These are phyloP conservation scores for Backusella parvicylindrica DNA, from an alignment of 192 early-diverging fungal species.

Conservation along the genomic window DNA sequence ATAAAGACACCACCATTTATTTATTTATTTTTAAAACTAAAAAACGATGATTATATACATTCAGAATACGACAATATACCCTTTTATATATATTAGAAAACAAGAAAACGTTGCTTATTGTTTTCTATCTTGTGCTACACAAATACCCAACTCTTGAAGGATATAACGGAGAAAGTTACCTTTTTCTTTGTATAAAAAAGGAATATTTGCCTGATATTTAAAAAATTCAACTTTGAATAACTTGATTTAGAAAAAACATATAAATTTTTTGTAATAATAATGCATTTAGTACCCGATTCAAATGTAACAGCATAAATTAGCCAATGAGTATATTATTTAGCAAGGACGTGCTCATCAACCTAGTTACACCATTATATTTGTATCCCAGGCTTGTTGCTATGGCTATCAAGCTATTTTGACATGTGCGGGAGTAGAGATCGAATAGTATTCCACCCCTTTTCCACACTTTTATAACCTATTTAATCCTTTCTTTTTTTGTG, in stretches of 20 bases:
- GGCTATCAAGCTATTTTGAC: background rate
- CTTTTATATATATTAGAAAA: background rate
- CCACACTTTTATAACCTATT: background rate
- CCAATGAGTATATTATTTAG: background rate
- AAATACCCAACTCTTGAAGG: background rate
- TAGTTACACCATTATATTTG: background rate
- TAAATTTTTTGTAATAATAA: background rate
- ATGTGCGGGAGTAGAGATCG: background rate
- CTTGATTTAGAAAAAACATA: background rate
- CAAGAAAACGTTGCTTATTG: background rate
- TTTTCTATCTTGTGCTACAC: background rate
- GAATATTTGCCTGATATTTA: background rate
- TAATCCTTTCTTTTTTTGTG: background rate
- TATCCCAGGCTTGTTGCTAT: background rate
- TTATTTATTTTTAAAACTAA: background rate
- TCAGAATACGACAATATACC: background rate
- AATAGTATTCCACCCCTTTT: background rate
- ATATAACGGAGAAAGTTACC: background rate
- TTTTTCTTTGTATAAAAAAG: background rate
- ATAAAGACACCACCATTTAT: background rate
- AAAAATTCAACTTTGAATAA: background rate
- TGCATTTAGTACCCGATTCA: background rate
- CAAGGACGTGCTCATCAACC: background rate
- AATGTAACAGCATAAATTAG: background rate
- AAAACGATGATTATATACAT: too few species aligned